phyloP scores from a whole-genome alignment of 495 filamentous ascomycete genomes.

The Lasiosphaeriaceae sp. region DNA sequence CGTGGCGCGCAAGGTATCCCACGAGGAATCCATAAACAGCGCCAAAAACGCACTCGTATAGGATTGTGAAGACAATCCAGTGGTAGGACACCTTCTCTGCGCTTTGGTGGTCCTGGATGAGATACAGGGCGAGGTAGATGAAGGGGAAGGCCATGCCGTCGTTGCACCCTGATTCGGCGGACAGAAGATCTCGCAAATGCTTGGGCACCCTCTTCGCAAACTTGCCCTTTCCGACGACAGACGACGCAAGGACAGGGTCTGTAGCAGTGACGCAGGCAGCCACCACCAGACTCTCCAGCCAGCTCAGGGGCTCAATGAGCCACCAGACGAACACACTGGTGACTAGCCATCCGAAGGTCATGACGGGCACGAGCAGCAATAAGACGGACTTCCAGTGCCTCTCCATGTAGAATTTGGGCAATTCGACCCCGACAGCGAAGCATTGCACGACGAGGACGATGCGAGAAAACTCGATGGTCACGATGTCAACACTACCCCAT shows the following conservation, averaged over 20 bases:
- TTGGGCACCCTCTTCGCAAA: conserved; percentile 97
- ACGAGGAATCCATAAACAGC: conserved; percentile 83
- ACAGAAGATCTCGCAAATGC: conserved; percentile 91
- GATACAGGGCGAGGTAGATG: conserved; percentile 86
- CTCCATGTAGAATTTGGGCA: conserved; percentile 98
- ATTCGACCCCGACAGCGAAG: conserved; percentile 97
- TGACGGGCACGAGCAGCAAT: conserved; percentile 86
- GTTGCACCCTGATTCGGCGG: conserved; percentile 97
- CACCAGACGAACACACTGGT: conserved; percentile 97
- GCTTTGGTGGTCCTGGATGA: conserved; percentile 72
- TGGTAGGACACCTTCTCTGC: conserved; percentile 67
- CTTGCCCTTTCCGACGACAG: conserved; percentile 97
- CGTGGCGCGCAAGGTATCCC: conserved; percentile 83
- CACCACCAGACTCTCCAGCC: conserved; percentile 80
- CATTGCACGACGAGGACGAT: conserved; percentile 98
- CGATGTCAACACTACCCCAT: conserved; percentile 94
- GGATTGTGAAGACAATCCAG: conserved; percentile 86
- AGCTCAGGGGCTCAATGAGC: conserved; percentile 77
- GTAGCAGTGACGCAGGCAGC: conserved; percentile 97
- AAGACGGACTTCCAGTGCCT: conserved; percentile 93
- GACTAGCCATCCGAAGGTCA: conserved; percentile 95
- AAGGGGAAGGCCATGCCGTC: conserved; percentile 99
- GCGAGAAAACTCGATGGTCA: conserved; percentile 94
- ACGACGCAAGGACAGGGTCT: conserved; percentile 94
- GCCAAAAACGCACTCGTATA: conserved; percentile 96